A percentile compares a stretch with the other conserved stretches of the same genome.
phyloP scores from a whole-genome alignment of 1,284 basidiomycete genomes.

The Ustilago trichophora region DNA sequence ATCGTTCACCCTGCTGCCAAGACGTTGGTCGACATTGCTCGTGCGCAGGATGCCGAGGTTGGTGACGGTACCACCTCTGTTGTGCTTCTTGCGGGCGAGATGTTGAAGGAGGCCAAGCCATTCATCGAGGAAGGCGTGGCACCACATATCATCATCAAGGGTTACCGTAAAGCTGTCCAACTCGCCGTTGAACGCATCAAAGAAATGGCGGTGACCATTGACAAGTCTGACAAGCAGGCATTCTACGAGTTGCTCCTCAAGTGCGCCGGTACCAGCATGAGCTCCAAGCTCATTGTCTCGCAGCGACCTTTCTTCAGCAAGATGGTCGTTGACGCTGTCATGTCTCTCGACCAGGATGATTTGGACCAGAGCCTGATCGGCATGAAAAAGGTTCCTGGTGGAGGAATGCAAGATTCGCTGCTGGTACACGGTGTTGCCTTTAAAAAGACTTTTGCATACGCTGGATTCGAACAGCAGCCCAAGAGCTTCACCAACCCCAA shows the following conservation, averaged over 20 bases:
- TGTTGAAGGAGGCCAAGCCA: conserved; percentile 88
- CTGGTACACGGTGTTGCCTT: conserved; percentile 90
- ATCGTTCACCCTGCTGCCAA: conserved; percentile 97
- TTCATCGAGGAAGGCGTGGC: conserved; percentile 98
- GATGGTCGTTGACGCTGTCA: conserved; percentile 97
- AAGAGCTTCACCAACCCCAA: conserved; percentile 90
- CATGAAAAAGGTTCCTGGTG: conserved; percentile 97
- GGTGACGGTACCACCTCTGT: conserved; percentile 98
- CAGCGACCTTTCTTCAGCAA: conserved; percentile 98
- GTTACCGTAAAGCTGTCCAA: conserved; percentile 86
- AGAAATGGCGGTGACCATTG: conserved; percentile 87
- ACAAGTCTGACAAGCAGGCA: conserved; percentile 87
- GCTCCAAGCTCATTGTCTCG: conserved; percentile 97
- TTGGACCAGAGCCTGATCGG: conserved; percentile 96
- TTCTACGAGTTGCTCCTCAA: conserved; percentile 94
- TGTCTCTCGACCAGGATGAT: conserved; percentile 82
- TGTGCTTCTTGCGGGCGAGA: conserved; percentile 89
- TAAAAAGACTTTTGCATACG: conserved; percentile 99
- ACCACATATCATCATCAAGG: conserved; percentile 97
- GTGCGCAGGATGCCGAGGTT: conserved; percentile 97
- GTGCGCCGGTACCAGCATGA: conserved; percentile 98
- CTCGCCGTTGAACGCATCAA: conserved; percentile 86
- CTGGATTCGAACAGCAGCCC: conserved; percentile 98
- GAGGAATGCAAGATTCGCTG: conserved; percentile 95
- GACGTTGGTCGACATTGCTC: conserved; percentile 94